These are phyloP conservation scores for Hymenoscyphus infarciens DNA, from an alignment of 2,329 filamentous ascomycete species.

Conservation along the genomic window DNA sequence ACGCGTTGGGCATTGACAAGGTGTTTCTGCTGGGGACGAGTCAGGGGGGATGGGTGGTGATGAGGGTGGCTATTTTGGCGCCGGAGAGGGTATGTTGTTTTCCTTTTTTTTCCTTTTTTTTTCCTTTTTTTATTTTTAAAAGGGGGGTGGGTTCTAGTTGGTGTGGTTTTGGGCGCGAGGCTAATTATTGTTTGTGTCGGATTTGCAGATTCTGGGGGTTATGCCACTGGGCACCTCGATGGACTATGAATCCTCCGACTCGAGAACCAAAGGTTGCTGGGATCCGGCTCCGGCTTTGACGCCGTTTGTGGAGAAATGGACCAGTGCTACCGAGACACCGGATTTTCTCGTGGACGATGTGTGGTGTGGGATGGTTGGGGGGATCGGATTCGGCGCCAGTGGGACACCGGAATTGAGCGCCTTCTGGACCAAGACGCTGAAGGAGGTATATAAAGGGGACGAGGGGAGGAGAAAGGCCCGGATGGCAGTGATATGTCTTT, in stretches of 20 bases:
- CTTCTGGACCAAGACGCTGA: conserved; percentile 47
- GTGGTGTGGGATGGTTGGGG: conserved; percentile 45
- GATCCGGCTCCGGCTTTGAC: conserved; percentile 43
- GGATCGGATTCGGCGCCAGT: conserved; percentile 45
- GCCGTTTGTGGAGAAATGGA: conserved; percentile 41
- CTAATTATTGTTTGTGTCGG: background rate
- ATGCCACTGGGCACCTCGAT: conserved; percentile 49
- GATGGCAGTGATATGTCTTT: conserved; percentile 43
- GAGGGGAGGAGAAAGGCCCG: conserved; percentile 47
- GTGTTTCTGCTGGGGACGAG: conserved; percentile 50
- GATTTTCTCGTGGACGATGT: conserved; percentile 47
- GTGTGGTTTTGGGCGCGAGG: too few relatives aligned
- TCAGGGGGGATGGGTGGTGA: conserved; percentile 50
- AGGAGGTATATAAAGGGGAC: conserved; percentile 46
- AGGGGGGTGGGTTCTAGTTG: background rate
- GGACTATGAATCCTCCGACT: conserved; percentile 48
- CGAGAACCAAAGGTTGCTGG: conserved; percentile 48
- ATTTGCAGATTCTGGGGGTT: conserved; percentile 41
- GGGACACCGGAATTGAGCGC: conserved; percentile 37
- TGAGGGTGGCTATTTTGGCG: conserved; percentile 49
- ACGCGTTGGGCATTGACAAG: conserved; percentile 45
- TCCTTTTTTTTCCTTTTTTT: too few relatives aligned
- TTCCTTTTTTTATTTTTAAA: too few relatives aligned
- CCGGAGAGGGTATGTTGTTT: conserved; percentile 38
- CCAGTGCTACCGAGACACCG: conserved; percentile 37